These are phyloP conservation scores for Senna tora DNA, from an alignment of 306 rosid species.

Conservation along the genomic window DNA sequence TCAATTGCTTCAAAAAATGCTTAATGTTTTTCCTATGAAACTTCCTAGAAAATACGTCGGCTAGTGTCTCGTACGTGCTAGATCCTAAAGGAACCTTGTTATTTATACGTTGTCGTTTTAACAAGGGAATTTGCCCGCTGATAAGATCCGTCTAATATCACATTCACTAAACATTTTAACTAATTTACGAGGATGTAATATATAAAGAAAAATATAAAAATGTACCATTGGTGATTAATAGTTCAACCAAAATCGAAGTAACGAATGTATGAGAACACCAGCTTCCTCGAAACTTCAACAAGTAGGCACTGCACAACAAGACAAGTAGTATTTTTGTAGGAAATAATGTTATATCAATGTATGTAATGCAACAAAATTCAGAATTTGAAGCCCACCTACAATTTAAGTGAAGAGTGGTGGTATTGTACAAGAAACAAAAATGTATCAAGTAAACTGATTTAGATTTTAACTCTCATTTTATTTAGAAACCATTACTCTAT, in stretches of 20 bases:
- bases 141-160: background rate
- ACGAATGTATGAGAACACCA: background rate
- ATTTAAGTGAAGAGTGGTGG: background rate
- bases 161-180: background rate
- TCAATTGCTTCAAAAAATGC: background rate
- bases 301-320: background rate
- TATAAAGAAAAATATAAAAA: background rate
- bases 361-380: background rate
- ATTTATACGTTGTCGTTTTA: background rate
- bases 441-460: background rate
- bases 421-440: background rate
- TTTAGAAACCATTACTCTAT: too few relatives aligned
- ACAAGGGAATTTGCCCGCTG: background rate
- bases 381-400: background rate
- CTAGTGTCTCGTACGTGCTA: conserved; percentile 15
- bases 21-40: conserved; percentile 36
- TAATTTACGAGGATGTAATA: background rate
- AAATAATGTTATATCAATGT: background rate
- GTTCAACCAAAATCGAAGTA: background rate
- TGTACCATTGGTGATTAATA: background rate
- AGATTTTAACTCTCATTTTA: too few relatives aligned
- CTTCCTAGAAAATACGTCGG: conserved; percentile 33
- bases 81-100: background rate
- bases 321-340: background rate
- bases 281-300: conserved; percentile 12